Evolutionary conservation across 129 eudicot genomes (phyloP), one percentile per base, ranked within the genome.

Genomic region (Erigeron canadensis): DNA sequence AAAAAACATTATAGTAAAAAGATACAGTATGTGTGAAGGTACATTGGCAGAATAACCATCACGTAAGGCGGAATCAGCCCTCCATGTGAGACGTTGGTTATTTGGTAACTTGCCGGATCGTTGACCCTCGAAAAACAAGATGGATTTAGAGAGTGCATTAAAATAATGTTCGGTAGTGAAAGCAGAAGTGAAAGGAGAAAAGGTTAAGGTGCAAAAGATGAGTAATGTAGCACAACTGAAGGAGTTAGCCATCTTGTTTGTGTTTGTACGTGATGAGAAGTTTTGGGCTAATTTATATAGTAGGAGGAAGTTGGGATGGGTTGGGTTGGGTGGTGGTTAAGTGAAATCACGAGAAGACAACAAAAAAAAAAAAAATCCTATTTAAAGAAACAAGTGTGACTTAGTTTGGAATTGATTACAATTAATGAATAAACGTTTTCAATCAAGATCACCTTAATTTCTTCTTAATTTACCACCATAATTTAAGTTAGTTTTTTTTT

Each of bases 101-200:
- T 86, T 1, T 1, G 98, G 95, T 21, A 90, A 62, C 74, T 63
- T 79, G 11, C 98, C 98, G 7, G 98, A 93, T 58, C 98, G 78
- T 80, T 93, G 98, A 17, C 95, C 96, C 46, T 93, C 91, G 60
- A 86, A 93, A 72, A 93, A 93, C 60, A 89, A 73, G 62, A 93
- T 81, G 0, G 96, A 89, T 72, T 93, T 93, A 9, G 89, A 73
- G 21, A 93, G 90, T 45, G 98, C 98, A 41, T 75, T 69, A 0
- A 77, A 60, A 58, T 94, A 94, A 23, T 94, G 89, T 45, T 77
- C 77, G 18, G 89, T 28, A 65, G 87, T 87, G 84, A 94, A 89
- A 63, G 91, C 84, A 55, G 56, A 69, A 57, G 73, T 43, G 51
- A 77, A 73, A 57, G 87, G 46, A 47, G 16, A 71, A 54, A 85